Conservation (phyloP, 768 basidiomycete genomes). For the Kwoniella newhampshirensis region DNA sequence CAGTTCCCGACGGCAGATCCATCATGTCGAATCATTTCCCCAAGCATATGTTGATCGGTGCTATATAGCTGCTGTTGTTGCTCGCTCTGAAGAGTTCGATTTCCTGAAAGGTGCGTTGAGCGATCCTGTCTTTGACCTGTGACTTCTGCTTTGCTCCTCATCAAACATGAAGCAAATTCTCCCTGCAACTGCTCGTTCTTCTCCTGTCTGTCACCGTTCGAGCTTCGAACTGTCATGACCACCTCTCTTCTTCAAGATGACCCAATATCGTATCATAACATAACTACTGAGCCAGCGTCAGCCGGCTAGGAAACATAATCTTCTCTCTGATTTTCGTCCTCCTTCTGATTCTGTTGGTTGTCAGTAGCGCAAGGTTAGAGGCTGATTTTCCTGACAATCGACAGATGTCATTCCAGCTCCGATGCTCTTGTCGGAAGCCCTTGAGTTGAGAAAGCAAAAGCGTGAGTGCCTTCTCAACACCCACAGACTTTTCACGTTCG, state of each 20-base stretch:
- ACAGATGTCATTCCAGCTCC: conserved; percentile 49
- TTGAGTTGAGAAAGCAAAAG: conserved; percentile 36
- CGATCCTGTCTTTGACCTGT: no score
- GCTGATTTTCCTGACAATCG: background rate
- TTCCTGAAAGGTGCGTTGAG: conserved; percentile 44
- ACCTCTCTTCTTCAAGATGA: conserved; percentile 24
- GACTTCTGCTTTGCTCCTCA: no score
- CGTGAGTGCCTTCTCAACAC: conserved; percentile 16
- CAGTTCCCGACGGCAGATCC: background rate
- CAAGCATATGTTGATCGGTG: background rate
- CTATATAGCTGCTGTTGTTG: conserved; percentile 37
- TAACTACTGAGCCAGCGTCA: conserved; percentile 11
- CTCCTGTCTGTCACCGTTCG: background rate
- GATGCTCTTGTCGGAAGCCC: conserved; percentile 47
- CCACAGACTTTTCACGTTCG: background rate
- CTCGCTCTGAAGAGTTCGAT: conserved; percentile 47
- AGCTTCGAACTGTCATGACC: background rate
- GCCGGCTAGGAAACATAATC: conserved; percentile 43
- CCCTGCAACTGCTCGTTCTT: conserved; percentile 1
- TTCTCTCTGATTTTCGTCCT: conserved; percentile 48
- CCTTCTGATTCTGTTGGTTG: background rate
- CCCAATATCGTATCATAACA: conserved; percentile 33
- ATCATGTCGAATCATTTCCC: background rate
- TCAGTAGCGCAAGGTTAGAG: conserved; percentile 1
- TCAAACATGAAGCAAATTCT: no score